A percentile compares a stretch with the other conserved stretches of the same genome.
phyloP scores from a whole-genome alignment of 768 basidiomycete genomes.

The Lepiota brunneoincarnata region DNA sequence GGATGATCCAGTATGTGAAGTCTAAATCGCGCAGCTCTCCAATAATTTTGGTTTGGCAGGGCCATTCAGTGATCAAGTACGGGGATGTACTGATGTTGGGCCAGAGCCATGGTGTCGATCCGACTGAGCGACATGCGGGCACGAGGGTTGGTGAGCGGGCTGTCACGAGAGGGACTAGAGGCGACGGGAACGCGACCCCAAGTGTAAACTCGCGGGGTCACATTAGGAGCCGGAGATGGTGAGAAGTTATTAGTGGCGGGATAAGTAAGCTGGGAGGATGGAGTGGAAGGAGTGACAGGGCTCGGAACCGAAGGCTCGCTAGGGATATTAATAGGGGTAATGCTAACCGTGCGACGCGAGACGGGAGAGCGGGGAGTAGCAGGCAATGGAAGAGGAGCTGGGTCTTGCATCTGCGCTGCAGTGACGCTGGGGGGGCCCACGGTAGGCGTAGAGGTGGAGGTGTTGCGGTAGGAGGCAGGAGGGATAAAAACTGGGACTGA shows the following conservation, averaged over 20 bases:
- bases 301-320: conserved; percentile 27
- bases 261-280: conserved; percentile 21
- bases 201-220: conserved; percentile 55
- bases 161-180: conserved; percentile 32
- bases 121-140: conserved; percentile 61
- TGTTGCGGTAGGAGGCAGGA: conserved; percentile 15
- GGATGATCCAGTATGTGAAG: background rate
- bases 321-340: conserved; percentile 33
- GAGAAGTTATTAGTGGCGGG: conserved; percentile 25
- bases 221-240: conserved; percentile 55
- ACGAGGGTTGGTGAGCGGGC: conserved; percentile 56
- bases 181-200: conserved; percentile 40
- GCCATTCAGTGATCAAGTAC: conserved; percentile 27
- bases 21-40: conserved; percentile 4
- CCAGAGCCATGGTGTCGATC: conserved; percentile 29
- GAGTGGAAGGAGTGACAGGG: conserved; percentile 25
- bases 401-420: conserved; percentile 13
- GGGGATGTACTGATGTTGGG: conserved; percentile 25
- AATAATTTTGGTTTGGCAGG: conserved; percentile 1
- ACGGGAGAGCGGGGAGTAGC: conserved; percentile 20
- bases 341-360: conserved; percentile 28
- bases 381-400: conserved; percentile 11
- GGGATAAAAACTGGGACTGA: conserved; percentile 19
- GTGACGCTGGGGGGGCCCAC: conserved; percentile 16
- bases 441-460: conserved; percentile 21